Evolutionary conservation across 495 filamentous ascomycete species (phyloP).

Genomic region (Acidomyces sp.): DNA sequence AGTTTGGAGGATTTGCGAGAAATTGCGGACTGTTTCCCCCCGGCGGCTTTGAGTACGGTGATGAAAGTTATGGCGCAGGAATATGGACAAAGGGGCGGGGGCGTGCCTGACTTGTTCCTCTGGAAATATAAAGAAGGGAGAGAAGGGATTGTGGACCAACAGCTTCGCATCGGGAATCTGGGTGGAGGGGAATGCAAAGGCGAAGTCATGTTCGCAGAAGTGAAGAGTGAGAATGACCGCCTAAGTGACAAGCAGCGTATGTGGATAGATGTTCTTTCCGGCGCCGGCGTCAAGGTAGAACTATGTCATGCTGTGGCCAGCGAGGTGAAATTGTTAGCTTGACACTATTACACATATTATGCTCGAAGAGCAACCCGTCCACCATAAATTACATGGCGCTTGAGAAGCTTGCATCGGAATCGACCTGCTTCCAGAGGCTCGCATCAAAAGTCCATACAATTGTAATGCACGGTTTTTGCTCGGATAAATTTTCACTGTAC

Average conservation of each 20-base stretch:
- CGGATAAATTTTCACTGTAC: too few relatives aligned
- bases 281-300: slow-evolving; percentile 74
- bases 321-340: slow-evolving; percentile 38
- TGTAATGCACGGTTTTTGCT: too few relatives aligned
- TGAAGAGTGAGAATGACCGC: slow-evolving; percentile 90
- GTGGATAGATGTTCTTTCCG: slow-evolving; percentile 87
- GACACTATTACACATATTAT: too few relatives aligned
- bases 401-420: too few relatives aligned
- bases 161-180: not conserved
- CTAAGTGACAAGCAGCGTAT: slow-evolving; percentile 91
- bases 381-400: too few relatives aligned
- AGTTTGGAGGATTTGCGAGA: slow-evolving; percentile 67
- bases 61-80: slow-evolving; percentile 93
- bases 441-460: too few relatives aligned
- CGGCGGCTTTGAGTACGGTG: slow-evolving; percentile 64
- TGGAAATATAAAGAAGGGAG: slow-evolving; percentile 42
- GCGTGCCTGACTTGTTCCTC: slow-evolving; percentile 85
- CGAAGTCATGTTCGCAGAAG: slow-evolving; percentile 75
- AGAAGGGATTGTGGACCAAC: not conserved
- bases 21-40: slow-evolving; percentile 65
- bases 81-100: slow-evolving; percentile 72
- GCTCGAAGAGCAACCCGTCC: too few relatives aligned
- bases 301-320: slow-evolving; percentile 76
- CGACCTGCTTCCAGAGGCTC: too few relatives aligned
- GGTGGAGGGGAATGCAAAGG: slow-evolving; percentile 27